Conservation (phyloP, 495 filamentous ascomycete genomes). For the Penicillium pancosmium region DNA sequence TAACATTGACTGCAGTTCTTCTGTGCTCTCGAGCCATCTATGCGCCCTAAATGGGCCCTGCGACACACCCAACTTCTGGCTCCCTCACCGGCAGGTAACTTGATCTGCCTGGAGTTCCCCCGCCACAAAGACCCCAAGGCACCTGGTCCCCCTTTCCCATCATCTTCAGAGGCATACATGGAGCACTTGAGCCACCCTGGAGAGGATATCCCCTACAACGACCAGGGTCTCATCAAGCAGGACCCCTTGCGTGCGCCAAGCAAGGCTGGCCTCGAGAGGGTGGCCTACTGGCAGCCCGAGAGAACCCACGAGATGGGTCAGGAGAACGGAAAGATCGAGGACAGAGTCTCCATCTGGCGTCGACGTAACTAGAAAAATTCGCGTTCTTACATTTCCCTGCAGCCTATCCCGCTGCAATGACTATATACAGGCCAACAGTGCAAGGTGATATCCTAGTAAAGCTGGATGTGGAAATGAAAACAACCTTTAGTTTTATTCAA, state of each 20-base stretch:
- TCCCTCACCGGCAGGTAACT: constrained; percentile 52
- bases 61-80: constrained; percentile 66
- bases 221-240: constrained; percentile 53
- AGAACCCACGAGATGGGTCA: constrained; percentile 62
- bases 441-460: too few species aligned
- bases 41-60: constrained; percentile 71
- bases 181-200: constrained; percentile 69
- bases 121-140: constrained; percentile 63
- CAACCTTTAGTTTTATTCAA: too few species aligned
- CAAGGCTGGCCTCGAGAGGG: constrained; percentile 54
- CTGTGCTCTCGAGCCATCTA: constrained; percentile 66
- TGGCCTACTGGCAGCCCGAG: constrained; percentile 66
- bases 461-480: too few species aligned
- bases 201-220: constrained; percentile 62
- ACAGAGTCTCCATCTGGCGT: constrained; percentile 44
- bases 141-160: constrained; percentile 71
- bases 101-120: constrained; percentile 85
- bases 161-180: constrained; percentile 64
- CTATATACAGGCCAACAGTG: too few species aligned
- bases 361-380: constrained; percentile 25
- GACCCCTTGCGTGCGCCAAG: constrained; percentile 42
- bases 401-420: too few species aligned
- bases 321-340: constrained; percentile 37
- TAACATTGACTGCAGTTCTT: constrained; percentile 63
- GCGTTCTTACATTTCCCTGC: too few species aligned